A percentile compares a stretch with the other conserved stretches of the same genome.
These are phyloP conservation scores for Noccaea bulbosa DNA, from an alignment of 345 rosid species.

Conservation along the genomic window DNA sequence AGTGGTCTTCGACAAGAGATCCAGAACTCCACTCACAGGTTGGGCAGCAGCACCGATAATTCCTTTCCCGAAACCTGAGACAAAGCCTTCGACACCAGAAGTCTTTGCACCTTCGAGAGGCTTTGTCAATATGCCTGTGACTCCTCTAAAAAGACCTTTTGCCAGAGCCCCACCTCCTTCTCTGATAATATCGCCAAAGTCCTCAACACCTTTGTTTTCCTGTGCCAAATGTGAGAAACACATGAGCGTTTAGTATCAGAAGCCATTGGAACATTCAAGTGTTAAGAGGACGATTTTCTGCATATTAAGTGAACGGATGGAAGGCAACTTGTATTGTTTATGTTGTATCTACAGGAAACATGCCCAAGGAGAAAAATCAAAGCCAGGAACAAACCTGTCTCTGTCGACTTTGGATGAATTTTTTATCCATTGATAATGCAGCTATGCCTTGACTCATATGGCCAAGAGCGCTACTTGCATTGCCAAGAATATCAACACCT, in stretches of 20 bases:
- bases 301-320: slow-evolving; percentile 12
- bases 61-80: slow-evolving; percentile 98
- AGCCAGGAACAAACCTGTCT: slow-evolving; percentile 69
- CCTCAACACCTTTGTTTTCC: slow-evolving; percentile 98
- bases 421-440: slow-evolving; percentile 97
- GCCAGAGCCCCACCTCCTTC: slow-evolving; percentile 99
- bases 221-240: slow-evolving; percentile 50
- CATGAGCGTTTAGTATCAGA: slow-evolving; percentile 25
- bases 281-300: slow-evolving; percentile 1
- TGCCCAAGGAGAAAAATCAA: slow-evolving; percentile 22
- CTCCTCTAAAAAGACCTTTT: slow-evolving; percentile 96
- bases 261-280: slow-evolving; percentile 14
- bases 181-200: slow-evolving; percentile 90
- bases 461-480: slow-evolving; percentile 99
- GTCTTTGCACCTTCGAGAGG: slow-evolving; percentile 98
- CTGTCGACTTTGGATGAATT: slow-evolving; percentile 91
- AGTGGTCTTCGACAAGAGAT: slow-evolving; percentile 96
- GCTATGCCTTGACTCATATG: slow-evolving; percentile 99
- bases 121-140: slow-evolving; percentile 94
- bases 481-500: slow-evolving; percentile 96
- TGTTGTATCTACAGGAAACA: slow-evolving; percentile 28
- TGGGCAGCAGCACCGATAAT: slow-evolving; percentile 98
- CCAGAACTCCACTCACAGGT: slow-evolving; percentile 97
- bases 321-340: slow-evolving; percentile 11
- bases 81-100: slow-evolving; percentile 97